A percentile compares a stretch with the other conserved stretches of the same genome.
Evolutionary conservation across 2,329 filamentous ascomycete species (phyloP).

Genomic region (Epichloe uncinata): DNA sequence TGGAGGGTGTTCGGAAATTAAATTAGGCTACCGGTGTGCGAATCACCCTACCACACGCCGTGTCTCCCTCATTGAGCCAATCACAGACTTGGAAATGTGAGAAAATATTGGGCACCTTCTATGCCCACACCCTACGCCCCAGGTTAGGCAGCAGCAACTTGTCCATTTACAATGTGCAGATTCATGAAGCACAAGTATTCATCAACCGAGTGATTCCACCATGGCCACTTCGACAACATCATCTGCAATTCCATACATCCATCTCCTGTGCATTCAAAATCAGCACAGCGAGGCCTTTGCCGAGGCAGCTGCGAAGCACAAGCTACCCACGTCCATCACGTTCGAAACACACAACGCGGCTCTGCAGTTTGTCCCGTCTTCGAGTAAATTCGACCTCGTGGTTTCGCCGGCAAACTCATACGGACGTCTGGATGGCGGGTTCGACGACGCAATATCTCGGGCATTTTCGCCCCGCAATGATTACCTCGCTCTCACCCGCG

Average conservation of each 20-base stretch:
- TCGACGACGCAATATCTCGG: conserved; percentile 39
- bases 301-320: conserved; percentile 17
- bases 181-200: no score
- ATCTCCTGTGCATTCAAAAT: conserved; percentile 8
- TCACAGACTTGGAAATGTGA: no score
- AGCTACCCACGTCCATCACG: conserved; percentile 17
- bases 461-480: conserved; percentile 29
- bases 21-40: no score
- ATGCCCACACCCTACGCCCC: no score
- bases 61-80: no score
- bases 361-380: conserved; percentile 23
- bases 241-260: conserved; percentile 7
- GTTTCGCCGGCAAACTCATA: conserved; percentile 44
- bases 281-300: conserved; percentile 26
- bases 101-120: no score
- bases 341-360: conserved; percentile 25
- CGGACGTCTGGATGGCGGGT: conserved; percentile 38
- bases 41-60: no score
- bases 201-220: not conserved
- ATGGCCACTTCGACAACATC: not conserved
- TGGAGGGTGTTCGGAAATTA: no score
- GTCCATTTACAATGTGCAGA: no score
- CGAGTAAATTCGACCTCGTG: conserved; percentile 30
- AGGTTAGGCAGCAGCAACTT: no score
- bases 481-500: conserved; percentile 33